These are phyloP conservation scores for Leptodermis oblonga DNA, from an alignment of 257 asterid species.

Conservation along the genomic window DNA sequence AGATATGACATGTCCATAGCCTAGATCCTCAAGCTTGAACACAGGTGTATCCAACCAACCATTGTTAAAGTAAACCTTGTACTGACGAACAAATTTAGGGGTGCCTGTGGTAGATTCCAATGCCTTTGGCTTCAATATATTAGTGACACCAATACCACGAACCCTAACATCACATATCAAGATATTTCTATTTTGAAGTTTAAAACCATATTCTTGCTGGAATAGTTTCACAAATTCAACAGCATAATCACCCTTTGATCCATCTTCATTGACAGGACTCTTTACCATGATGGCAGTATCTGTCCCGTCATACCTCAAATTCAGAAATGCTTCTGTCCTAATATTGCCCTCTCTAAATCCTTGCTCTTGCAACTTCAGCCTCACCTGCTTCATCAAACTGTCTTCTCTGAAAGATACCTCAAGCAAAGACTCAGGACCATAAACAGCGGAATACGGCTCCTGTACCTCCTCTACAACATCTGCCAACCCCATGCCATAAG, in stretches of 20 bases:
- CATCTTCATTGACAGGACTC: conserved; percentile 43
- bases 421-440: conserved; percentile 58
- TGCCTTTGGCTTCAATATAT: conserved; percentile 65
- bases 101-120: conserved; percentile 37
- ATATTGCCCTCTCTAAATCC: conserved; percentile 73
- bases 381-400: conserved; percentile 52
- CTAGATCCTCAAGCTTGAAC: conserved; percentile 65
- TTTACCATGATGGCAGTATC: conserved; percentile 92
- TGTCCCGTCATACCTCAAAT: conserved; percentile 93
- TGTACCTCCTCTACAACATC: conserved; percentile 95
- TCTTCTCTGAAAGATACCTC: conserved; percentile 68
- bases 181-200: conserved; percentile 74
- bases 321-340: conserved; percentile 67
- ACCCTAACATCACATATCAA: conserved; percentile 86
- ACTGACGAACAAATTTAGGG: conserved; percentile 41
- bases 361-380: conserved; percentile 57
- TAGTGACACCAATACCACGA: conserved; percentile 88
- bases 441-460: conserved; percentile 84
- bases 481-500: conserved; percentile 98
- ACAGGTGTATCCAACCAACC: conserved; percentile 77
- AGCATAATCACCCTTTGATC: conserved; percentile 75
- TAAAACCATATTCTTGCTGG: conserved; percentile 89
- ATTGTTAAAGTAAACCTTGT: conserved; percentile 62
- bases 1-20: conserved; percentile 50
- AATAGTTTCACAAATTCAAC: conserved; percentile 66